These are phyloP conservation scores for Cubamyces lactineus DNA, from an alignment of 768 basidiomycete genomes.

Conservation along the genomic window DNA sequence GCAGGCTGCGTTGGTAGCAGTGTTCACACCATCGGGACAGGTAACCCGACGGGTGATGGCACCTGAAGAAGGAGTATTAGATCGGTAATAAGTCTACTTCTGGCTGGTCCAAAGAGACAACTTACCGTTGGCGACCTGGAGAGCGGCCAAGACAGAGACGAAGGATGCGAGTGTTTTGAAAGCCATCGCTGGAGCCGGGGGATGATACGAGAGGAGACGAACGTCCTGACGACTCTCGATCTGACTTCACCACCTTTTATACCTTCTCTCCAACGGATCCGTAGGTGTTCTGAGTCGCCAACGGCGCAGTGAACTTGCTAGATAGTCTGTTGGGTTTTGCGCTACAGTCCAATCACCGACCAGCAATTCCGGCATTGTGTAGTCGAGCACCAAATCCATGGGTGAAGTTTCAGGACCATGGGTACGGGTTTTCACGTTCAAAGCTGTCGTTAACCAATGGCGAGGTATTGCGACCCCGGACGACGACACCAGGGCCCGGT, in stretches of 20 bases:
- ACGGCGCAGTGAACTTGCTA: constrained; percentile 3
- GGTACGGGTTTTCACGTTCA: not conserved
- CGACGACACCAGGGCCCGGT: not conserved
- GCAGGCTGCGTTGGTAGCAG: constrained; percentile 23
- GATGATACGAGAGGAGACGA: not conserved
- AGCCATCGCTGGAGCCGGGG: constrained; percentile 25
- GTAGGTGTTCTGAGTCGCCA: not conserved
- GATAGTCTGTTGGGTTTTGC: not conserved
- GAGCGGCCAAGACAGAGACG: constrained; percentile 26
- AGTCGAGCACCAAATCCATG: not conserved
- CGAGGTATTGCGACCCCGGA: not conserved
- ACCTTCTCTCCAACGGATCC: not conserved
- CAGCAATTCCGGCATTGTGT: constrained; percentile 6
- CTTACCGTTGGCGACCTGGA: constrained; percentile 27
- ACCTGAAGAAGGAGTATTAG: constrained; percentile 7
- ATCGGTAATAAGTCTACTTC: not conserved
- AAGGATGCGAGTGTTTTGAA: constrained; percentile 27
- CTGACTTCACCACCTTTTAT: constrained; percentile 9
- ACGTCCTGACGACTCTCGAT: constrained; percentile 10
- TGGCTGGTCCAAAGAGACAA: too few species aligned
- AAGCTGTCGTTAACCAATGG: not conserved
- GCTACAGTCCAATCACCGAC: constrained; percentile 1
- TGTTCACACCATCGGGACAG: constrained; percentile 24
- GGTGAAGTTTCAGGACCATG: not conserved
- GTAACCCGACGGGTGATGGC: constrained; percentile 27